phyloP scores from a whole-genome alignment of 352 stramenopile species.

The Pythium oligandrum region DNA sequence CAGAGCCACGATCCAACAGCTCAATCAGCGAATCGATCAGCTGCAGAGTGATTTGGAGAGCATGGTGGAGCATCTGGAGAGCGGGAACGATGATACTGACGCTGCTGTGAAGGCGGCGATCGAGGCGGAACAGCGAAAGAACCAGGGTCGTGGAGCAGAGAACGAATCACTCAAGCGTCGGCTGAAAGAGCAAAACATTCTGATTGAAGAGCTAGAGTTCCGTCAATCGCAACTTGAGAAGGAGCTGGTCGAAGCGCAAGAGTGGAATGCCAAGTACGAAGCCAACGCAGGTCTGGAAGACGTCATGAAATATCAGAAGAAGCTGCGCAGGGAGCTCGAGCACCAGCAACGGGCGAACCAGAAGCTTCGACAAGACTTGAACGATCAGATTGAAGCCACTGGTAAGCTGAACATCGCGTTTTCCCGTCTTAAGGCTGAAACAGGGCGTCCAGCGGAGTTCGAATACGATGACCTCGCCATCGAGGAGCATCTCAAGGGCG shows the following conservation, averaged over 20 bases:
- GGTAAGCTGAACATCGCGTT: conserved; percentile 52
- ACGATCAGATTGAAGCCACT: conserved; percentile 53
- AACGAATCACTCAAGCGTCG: conserved; percentile 36
- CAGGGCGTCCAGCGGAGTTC: conserved; percentile 37
- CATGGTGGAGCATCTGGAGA: conserved; percentile 46
- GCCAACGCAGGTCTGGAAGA: conserved; percentile 57
- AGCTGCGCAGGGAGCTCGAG: conserved; percentile 56
- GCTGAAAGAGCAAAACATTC: conserved; percentile 40
- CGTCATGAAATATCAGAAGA: conserved; percentile 70
- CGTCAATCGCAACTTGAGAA: conserved; percentile 55
- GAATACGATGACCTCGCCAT: conserved; percentile 56
- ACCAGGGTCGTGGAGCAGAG: conserved; percentile 23
- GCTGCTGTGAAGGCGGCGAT: conserved; percentile 31
- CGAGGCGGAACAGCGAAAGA: conserved; percentile 25
- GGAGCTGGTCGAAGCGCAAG: conserved; percentile 44
- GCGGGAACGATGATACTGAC: conserved; percentile 17
- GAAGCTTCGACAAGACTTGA: conserved; percentile 51
- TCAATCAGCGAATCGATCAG: conserved; percentile 51
- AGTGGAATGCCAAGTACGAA: conserved; percentile 72
- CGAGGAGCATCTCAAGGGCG: conserved; percentile 45
- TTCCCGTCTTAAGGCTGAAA: conserved; percentile 53
- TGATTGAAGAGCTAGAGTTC: conserved; percentile 52
- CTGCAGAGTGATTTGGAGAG: conserved; percentile 58
- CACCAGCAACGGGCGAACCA: conserved; percentile 56
- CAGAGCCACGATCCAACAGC: conserved; percentile 48